phyloP scores from a whole-genome alignment of 345 rosid species.

The Nasturtium officinale region DNA sequence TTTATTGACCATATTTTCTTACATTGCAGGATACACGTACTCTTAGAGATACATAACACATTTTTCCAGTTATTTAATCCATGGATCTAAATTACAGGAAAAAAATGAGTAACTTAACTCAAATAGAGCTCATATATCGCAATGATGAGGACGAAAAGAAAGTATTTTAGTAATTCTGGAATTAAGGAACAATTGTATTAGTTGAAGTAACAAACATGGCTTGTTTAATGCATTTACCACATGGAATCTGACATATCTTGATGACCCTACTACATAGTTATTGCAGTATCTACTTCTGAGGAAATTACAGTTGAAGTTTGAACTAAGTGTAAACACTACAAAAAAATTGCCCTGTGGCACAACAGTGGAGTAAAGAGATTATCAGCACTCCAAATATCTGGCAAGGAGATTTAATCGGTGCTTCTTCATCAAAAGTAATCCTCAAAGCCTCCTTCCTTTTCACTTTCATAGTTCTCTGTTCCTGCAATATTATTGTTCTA shows the following conservation, averaged over 20 bases:
- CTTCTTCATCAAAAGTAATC: too few species aligned
- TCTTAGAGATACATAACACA: not conserved
- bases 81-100: constrained; percentile 2
- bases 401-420: not conserved
- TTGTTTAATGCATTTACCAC: constrained; percentile 16
- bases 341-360: constrained; percentile 32
- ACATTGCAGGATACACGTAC: too few species aligned
- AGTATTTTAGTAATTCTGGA: not conserved
- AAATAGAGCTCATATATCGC: not conserved
- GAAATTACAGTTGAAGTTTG: constrained; percentile 19
- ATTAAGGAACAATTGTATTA: constrained; percentile 8
- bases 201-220: constrained; percentile 31
- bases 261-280: constrained; percentile 16
- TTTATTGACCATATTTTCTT: too few species aligned
- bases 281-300: constrained; percentile 27
- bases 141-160: not conserved
- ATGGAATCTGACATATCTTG: constrained; percentile 21
- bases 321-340: constrained; percentile 35
- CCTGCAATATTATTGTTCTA: constrained; percentile 59
- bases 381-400: constrained; percentile 15
- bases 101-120: not conserved
- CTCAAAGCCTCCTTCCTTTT: constrained; percentile 47
- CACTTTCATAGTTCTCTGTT: constrained; percentile 51
- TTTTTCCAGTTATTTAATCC: not conserved
- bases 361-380: constrained; percentile 26